Evolutionary conservation across 257 asterid species (phyloP).

Genomic region (Nicotiana knightiana): DNA sequence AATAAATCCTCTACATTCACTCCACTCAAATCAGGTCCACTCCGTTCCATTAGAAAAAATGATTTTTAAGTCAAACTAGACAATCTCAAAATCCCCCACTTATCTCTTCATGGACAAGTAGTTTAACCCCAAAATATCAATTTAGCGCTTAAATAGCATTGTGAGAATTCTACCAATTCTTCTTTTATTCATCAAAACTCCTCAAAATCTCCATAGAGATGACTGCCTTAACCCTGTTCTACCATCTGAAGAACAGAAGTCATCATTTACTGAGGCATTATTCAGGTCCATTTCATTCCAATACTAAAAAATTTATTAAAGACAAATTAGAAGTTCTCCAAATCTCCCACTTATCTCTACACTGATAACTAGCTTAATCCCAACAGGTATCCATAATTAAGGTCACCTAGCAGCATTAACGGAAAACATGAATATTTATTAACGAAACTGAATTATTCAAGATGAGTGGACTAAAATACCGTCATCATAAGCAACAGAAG

Average conservation of each 20-base stretch:
- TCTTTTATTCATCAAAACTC: background rate
- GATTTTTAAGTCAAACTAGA: background rate
- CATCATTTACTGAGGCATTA: background rate
- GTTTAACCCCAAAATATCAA: background rate
- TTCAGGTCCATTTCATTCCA: background rate
- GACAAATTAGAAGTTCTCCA: background rate
- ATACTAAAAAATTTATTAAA: background rate
- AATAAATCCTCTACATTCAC: background rate
- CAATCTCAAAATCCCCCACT: background rate
- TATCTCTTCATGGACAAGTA: background rate
- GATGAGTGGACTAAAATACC: slow-evolving; percentile 6
- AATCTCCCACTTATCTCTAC: background rate
- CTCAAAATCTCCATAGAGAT: background rate
- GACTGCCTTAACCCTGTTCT: background rate
- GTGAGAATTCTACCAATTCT: background rate
- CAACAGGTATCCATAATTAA: background rate
- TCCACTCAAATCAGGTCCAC: background rate
- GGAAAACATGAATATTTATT: background rate
- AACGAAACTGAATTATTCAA: background rate
- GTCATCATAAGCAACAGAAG: slow-evolving; percentile 20
- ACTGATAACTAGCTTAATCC: background rate
- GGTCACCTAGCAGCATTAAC: background rate
- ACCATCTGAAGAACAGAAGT: background rate
- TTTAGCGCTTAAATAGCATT: background rate
- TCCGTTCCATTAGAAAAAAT: background rate